A percentile compares a stretch with the other conserved stretches of the same genome.
phyloP scores from a whole-genome alignment of 225 moss, liverwort and hornwort genomes.

The Physcomitrellopsis africana region DNA sequence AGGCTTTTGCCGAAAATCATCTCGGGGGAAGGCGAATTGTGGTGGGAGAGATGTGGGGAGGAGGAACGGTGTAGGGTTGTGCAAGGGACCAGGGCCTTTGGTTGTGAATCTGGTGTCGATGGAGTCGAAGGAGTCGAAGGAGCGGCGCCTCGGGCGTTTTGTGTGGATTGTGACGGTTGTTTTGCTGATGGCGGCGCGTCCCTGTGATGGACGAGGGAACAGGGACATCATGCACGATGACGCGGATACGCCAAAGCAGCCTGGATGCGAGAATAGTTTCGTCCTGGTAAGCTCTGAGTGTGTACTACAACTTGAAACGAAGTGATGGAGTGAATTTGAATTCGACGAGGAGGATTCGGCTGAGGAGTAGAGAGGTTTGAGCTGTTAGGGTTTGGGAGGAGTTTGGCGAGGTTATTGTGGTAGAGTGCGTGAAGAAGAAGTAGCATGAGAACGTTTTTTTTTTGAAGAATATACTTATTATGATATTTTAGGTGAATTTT shows the following conservation, averaged over 20 bases:
- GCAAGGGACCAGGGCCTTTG: too few relatives aligned
- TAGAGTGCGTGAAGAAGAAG: background rate
- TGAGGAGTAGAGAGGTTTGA: background rate
- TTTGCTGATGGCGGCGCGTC: constrained; percentile 37
- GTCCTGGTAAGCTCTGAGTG: constrained; percentile 45
- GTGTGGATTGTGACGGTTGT: constrained; percentile 23
- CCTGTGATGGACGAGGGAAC: constrained; percentile 36
- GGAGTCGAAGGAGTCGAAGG: constrained; percentile 29
- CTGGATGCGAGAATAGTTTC: constrained; percentile 60
- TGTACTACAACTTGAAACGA: constrained; percentile 1
- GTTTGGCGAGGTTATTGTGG: background rate
- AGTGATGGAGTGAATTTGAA: background rate
- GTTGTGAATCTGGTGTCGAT: too few relatives aligned
- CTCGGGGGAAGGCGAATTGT: too few relatives aligned
- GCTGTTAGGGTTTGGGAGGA: constrained; percentile 28
- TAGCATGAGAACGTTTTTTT: too few relatives aligned
- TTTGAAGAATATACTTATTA: too few relatives aligned
- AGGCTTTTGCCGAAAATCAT: too few relatives aligned
- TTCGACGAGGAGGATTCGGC: constrained; percentile 1
- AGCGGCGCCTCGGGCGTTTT: background rate
- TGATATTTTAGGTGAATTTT: background rate
- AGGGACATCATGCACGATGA: constrained; percentile 49
- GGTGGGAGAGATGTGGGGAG: too few relatives aligned
- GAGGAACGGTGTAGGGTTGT: too few relatives aligned
- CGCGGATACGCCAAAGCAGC: constrained; percentile 46